Evolutionary conservation across 108 stramenopile species (phyloP), one percentile per base, ranked within the genome.

Genomic region (Chaetoceros tenuissimus): DNA sequence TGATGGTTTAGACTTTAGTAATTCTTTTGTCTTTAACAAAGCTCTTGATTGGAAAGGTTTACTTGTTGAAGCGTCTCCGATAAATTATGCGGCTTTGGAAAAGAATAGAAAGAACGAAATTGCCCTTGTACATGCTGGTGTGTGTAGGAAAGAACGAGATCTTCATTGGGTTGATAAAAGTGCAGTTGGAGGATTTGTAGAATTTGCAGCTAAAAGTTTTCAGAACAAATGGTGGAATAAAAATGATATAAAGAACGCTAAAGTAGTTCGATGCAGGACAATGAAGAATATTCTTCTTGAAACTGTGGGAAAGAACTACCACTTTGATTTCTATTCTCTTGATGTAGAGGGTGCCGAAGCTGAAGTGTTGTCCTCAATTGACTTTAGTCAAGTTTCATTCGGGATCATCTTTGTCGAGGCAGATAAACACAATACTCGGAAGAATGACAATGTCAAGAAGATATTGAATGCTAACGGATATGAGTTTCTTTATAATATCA

Each of bases 281-380:
- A 22, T 66, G 46, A 40, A 27, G 22, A n/a, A 57, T 54, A 21
- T 58, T n/a, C 18, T 66, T 2, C 31, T 20, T 40, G 20, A 21
- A 7, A 24, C n/a, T 20, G 53, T 30, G 23, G 30, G 30, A 16
- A 21, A 44, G 3, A 20, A 17, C 3, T 40, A 17, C 5, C 51
- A 60, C 25, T 59, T 66, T 56, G 64, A 65, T 34, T 72, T 62
- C 31, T 55, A 60, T 40, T 56, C 53, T 0, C 56, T 72, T 46
- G 71, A 72, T 57, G 60, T 72, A 1, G 71, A 72, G 46, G 71
- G 71, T 24, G 62, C 71, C 0, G 71, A 72, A 51, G 17, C 28
- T 19, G n/a, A 49, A 21, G 48, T 53, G 18, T 18, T 64, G 29
- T 3, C 45, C 5, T 59, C 57, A 8, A 5, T 59, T 7, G 57